Evolutionary conservation across 768 basidiomycete genomes (phyloP).

Genomic region (Lactarius trivialis): DNA sequence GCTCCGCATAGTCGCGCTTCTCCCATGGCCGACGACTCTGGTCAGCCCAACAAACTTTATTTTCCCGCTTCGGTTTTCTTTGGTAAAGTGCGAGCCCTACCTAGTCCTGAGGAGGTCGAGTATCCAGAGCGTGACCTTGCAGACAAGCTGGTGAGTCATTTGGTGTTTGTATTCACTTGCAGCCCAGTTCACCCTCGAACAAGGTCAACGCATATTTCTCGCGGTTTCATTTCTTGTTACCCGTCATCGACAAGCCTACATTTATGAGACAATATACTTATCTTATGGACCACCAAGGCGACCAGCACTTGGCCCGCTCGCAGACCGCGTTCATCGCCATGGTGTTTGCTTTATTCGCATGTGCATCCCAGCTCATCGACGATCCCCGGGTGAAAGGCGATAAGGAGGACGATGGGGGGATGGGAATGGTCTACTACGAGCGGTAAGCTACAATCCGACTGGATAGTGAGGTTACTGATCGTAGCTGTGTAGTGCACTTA

Average conservation of each 20-base stretch:
- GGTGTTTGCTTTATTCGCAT: slow-evolving; percentile 87
- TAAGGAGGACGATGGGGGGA: slow-evolving; percentile 67
- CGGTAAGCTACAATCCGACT: slow-evolving; percentile 45
- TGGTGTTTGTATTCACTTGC: background rate
- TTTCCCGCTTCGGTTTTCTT: slow-evolving; percentile 86
- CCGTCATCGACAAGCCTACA: slow-evolving; percentile 78
- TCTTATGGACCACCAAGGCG: slow-evolving; percentile 65
- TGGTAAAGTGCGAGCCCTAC: slow-evolving; percentile 77
- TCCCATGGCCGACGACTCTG: slow-evolving; percentile 79
- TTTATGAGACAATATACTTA: slow-evolving; percentile 67
- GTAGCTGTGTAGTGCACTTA: slow-evolving; percentile 57
- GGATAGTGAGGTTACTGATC: background rate
- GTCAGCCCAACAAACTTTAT: slow-evolving; percentile 77
- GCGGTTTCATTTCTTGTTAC: slow-evolving; percentile 82
- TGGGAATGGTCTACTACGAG: slow-evolving; percentile 88
- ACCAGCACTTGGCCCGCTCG: slow-evolving; percentile 44
- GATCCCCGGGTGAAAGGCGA: slow-evolving; percentile 62
- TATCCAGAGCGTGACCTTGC: slow-evolving; percentile 80
- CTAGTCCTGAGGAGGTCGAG: slow-evolving; percentile 80
- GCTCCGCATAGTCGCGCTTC: slow-evolving; percentile 72
- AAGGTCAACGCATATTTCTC: slow-evolving; percentile 86
- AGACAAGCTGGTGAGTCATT: slow-evolving; percentile 66
- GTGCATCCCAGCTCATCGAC: slow-evolving; percentile 71
- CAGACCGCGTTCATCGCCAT: slow-evolving; percentile 76
- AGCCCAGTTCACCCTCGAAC: slow-evolving; percentile 25